Evolutionary conservation across 108 stramenopile genomes (phyloP).

Genomic region (Pelagomonas calceolata): DNA sequence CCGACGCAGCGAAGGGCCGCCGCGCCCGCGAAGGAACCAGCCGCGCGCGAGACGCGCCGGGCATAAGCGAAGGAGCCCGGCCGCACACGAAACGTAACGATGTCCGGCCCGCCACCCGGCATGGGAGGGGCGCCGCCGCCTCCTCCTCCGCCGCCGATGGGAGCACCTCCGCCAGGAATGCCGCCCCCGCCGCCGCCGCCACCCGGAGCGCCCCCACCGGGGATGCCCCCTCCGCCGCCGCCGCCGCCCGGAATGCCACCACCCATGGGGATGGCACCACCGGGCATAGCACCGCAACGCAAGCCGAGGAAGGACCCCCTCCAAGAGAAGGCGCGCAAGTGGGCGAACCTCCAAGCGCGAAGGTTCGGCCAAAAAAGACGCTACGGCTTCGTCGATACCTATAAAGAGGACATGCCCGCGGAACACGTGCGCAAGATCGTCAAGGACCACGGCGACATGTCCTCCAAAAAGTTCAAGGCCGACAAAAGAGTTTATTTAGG

Average conservation of each 20-base stretch:
- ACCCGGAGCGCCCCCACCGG: no score
- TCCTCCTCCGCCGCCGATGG: not conserved
- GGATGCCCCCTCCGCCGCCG: not conserved
- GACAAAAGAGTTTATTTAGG: constrained; percentile 96
- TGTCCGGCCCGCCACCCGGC: no score
- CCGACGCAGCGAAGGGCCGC: no score
- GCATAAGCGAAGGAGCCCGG: no score
- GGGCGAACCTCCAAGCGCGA: constrained; percentile 67
- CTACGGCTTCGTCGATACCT: constrained; percentile 41
- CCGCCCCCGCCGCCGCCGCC: no score
- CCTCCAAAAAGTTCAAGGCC: constrained; percentile 82
- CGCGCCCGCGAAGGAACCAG: no score
- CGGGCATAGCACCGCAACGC: not conserved
- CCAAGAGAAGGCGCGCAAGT: constrained; percentile 68
- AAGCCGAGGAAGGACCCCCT: constrained; percentile 26
- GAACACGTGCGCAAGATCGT: constrained; percentile 94
- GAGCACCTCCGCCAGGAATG: not conserved
- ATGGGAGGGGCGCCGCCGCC: no score
- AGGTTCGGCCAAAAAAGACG: constrained; percentile 42
- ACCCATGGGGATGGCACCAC: no score
- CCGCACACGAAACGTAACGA: no score
- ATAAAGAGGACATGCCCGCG: constrained; percentile 75
- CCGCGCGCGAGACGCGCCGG: no score
- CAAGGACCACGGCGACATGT: constrained; percentile 96
- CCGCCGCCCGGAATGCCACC: not conserved